Percentiles rank a stretch among this genome's conserved stretches.
Evolutionary conservation across 345 rosid species (phyloP).

Genomic region (Eucalyptus sp.): DNA sequence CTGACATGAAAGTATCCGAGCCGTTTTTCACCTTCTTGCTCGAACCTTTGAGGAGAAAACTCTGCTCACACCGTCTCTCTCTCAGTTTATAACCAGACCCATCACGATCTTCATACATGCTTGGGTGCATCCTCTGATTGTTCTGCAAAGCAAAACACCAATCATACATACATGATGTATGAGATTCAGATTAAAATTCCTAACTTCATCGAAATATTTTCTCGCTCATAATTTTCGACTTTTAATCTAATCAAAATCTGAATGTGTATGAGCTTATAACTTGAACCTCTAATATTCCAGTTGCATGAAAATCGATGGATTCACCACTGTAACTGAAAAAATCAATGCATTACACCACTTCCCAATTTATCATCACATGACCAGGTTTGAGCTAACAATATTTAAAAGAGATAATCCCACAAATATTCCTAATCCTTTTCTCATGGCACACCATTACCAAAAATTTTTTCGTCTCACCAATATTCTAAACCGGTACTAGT

Average conservation of each 20-base stretch:
- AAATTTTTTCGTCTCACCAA: neutral
- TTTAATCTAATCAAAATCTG: neutral
- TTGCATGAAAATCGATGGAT: neutral
- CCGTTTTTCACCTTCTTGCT: constrained; percentile 5
- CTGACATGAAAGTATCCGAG: constrained; percentile 5
- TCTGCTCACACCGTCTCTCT: constrained; percentile 35
- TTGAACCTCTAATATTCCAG: neutral
- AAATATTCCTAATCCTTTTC: neutral
- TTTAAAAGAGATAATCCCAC: neutral
- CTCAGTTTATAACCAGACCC: constrained; percentile 66
- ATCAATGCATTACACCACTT: neutral
- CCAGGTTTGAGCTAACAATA: neutral
- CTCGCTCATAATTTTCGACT: neutral
- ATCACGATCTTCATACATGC: constrained; percentile 53
- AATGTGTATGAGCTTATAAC: neutral
- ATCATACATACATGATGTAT: neutral
- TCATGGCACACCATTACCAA: neutral
- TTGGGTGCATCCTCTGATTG: constrained; percentile 74
- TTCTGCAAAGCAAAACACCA: constrained; percentile 28
- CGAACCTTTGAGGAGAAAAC: neutral
- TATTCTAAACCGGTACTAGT: neutral
- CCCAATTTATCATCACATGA: neutral
- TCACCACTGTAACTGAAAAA: neutral
- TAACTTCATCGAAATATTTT: neutral
- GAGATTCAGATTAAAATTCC: neutral